These are phyloP conservation scores for Bolboschoenoplectus hybrid DNA, from an alignment of 202 grass and related monocot genomes.

Conservation along the genomic window DNA sequence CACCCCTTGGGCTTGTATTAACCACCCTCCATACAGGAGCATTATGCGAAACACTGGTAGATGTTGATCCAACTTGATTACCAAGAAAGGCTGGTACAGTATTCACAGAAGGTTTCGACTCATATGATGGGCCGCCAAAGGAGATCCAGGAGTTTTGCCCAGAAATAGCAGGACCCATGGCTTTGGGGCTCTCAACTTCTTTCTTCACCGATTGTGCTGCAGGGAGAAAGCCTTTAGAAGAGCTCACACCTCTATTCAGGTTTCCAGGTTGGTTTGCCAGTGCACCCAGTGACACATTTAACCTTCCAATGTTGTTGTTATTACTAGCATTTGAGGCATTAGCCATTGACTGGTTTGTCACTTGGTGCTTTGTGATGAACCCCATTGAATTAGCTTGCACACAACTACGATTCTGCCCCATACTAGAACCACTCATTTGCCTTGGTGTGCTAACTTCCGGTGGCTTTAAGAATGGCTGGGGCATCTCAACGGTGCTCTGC, in stretches of 20 bases:
- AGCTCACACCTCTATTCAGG: conserved; percentile 52
- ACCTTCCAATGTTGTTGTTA: conserved; percentile 52
- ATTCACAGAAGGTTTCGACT: conserved; percentile 60
- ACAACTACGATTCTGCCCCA: conserved; percentile 54
- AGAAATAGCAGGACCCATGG: conserved; percentile 28
- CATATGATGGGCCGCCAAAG: conserved; percentile 57
- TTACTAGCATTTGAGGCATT: conserved; percentile 48
- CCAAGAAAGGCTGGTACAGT: conserved; percentile 50
- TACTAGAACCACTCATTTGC: conserved; percentile 50
- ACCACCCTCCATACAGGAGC: conserved; percentile 53
- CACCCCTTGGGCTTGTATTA: conserved; percentile 47
- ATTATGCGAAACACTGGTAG: conserved; percentile 47
- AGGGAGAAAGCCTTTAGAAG: conserved; percentile 53
- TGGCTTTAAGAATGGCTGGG: conserved; percentile 58
- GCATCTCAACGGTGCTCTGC: conserved; percentile 41
- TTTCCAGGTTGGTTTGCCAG: conserved; percentile 51
- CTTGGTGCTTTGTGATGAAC: conserved; percentile 66
- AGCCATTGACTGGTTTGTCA: conserved; percentile 41
- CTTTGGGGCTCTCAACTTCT: conserved; percentile 60
- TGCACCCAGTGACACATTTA: conserved; percentile 45
- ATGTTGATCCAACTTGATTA: conserved; percentile 55
- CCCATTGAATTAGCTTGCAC: conserved; percentile 47
- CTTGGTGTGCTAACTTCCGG: conserved; percentile 51
- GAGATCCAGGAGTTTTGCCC: conserved; percentile 80
- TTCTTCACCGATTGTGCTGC: conserved; percentile 61